Conservation (phyloP, 495 filamentous ascomycete species). For the Neurospora sp. region DNA sequence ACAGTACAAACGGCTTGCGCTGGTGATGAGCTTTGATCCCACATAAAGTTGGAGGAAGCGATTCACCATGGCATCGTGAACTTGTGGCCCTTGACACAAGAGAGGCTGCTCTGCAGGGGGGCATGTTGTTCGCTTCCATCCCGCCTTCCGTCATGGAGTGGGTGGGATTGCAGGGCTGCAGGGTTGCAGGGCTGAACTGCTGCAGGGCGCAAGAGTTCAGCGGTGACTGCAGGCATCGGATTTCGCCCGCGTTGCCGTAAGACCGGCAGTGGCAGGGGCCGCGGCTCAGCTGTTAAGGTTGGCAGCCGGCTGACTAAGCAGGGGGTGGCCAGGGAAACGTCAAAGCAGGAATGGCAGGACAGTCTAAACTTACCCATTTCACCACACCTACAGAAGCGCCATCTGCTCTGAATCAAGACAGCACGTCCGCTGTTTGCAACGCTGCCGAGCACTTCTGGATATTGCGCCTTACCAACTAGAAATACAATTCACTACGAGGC, state of each 20-base stretch:
- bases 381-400: constrained; percentile 11
- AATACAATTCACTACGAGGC: constrained; percentile 14
- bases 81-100: not conserved
- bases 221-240: not conserved
- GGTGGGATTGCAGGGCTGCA: not conserved
- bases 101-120: not conserved
- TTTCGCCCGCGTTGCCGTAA: not conserved
- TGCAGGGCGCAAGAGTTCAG: not conserved
- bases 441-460: constrained; percentile 19
- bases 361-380: constrained; percentile 23
- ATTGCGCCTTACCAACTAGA: constrained; percentile 15
- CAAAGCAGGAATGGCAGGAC: constrained; percentile 11
- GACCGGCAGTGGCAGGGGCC: not conserved
- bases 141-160: not conserved
- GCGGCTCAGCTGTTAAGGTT: constrained; percentile 1
- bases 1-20: not conserved
- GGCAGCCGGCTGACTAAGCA: constrained; percentile 20
- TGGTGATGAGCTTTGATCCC: not conserved
- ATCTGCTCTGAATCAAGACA: not conserved
- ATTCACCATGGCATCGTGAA: not conserved
- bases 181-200: not conserved
- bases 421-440: constrained; percentile 14
- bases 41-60: not conserved
- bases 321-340: constrained; percentile 6
- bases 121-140: not conserved